phyloP scores from a whole-genome alignment of 352 stramenopile genomes.

The Globisporangium acanthophoron region DNA sequence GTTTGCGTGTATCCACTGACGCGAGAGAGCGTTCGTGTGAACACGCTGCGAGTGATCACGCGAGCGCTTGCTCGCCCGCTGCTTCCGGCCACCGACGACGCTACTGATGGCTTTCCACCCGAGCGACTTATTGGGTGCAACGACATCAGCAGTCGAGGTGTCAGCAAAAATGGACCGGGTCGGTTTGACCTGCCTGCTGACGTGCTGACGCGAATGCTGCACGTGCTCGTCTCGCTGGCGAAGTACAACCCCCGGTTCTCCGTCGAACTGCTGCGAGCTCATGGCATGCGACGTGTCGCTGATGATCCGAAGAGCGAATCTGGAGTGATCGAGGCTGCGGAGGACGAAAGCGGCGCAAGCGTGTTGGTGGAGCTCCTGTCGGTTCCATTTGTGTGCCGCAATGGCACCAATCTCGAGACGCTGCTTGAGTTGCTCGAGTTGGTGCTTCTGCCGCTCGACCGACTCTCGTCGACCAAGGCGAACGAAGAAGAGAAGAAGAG shows the following conservation, averaged over 20 bases:
- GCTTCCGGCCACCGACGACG: constrained; percentile 15
- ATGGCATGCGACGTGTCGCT: constrained; percentile 39
- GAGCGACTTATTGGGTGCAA: constrained; percentile 47
- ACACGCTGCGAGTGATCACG: constrained; percentile 60
- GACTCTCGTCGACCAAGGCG: constrained; percentile 25
- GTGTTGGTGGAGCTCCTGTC: constrained; percentile 88
- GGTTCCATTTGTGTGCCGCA: constrained; percentile 80
- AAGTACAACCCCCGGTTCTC: constrained; percentile 91
- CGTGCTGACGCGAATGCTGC: constrained; percentile 87
- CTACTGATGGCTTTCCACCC: constrained; percentile 51
- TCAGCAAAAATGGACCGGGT: constrained; percentile 3
- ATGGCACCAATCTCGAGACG: constrained; percentile 90
- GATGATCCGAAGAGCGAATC: neutral
- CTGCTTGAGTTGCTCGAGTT: constrained; percentile 90
- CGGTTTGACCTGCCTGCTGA: constrained; percentile 52
- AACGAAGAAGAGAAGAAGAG: constrained; percentile 14
- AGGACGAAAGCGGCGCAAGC: constrained; percentile 37
- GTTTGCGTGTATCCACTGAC: constrained; percentile 78
- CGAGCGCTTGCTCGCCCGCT: constrained; percentile 40
- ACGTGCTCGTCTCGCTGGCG: constrained; percentile 79
- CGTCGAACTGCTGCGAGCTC: constrained; percentile 78
- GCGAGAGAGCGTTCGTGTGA: constrained; percentile 47
- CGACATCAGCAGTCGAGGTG: constrained; percentile 2
- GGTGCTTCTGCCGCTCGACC: constrained; percentile 82
- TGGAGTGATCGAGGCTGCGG: neutral